A percentile compares a stretch with the other conserved stretches of the same genome.
phyloP scores from a whole-genome alignment of 2,329 filamentous ascomycete genomes.

The Cladorrhinum sp. region DNA sequence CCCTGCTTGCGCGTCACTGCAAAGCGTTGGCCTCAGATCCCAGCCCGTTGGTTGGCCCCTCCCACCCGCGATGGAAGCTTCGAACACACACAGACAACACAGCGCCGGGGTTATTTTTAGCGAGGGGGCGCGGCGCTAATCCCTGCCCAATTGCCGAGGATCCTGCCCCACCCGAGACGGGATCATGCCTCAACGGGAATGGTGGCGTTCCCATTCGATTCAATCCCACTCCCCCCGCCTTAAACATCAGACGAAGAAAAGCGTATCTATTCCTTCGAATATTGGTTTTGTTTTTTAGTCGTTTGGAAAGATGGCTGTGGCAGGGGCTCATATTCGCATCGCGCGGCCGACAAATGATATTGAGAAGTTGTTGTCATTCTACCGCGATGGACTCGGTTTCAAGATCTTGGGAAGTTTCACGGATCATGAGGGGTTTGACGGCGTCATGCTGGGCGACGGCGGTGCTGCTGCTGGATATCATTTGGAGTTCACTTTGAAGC shows the following conservation, averaged over 20 bases:
- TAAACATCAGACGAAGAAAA: background rate
- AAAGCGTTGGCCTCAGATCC: background rate
- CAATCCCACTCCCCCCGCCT: too few relatives aligned
- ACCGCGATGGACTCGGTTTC: constrained; percentile 41
- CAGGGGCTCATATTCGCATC: constrained; percentile 38
- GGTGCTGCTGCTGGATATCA: constrained; percentile 35
- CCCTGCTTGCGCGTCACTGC: constrained; percentile 15
- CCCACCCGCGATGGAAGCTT: constrained; percentile 1
- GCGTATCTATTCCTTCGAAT: too few relatives aligned
- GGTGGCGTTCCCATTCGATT: background rate
- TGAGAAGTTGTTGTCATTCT: constrained; percentile 39
- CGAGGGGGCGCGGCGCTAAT: background rate
- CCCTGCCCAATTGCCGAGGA: constrained; percentile 8
- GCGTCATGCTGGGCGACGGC: constrained; percentile 40
- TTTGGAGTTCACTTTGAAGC: constrained; percentile 41
- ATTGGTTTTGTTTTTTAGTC: background rate
- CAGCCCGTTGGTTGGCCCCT: background rate
- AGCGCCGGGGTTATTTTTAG: constrained; percentile 12
- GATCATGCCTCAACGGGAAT: background rate
- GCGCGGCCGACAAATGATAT: constrained; percentile 42
- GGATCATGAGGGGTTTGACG: constrained; percentile 40
- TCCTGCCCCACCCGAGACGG: background rate
- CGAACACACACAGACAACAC: background rate
- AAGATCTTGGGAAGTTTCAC: constrained; percentile 34
- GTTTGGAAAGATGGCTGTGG: constrained; percentile 11